Percentiles rank a stretch among this genome's conserved stretches.
Conservation (phyloP, 2,329 filamentous ascomycete genomes). For the Colletotrichum sp. region DNA sequence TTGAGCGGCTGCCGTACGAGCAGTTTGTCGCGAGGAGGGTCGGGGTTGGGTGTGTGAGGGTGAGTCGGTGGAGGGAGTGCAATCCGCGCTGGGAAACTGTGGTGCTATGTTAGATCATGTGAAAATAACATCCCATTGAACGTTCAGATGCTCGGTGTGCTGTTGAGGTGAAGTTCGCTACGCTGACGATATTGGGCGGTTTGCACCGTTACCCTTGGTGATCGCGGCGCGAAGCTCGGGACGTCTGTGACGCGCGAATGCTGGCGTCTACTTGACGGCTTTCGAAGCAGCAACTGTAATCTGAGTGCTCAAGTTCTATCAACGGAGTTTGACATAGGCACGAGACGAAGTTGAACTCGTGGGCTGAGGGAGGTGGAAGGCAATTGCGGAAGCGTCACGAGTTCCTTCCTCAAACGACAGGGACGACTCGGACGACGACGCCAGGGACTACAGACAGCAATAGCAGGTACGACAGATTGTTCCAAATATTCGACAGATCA, state of each 20-base stretch:
- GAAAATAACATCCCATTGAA: not conserved
- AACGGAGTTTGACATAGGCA: not conserved
- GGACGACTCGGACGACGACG: no score
- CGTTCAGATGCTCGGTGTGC: not conserved
- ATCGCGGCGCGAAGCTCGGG: not conserved
- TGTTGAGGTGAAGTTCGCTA: not conserved
- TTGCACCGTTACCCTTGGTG: not conserved
- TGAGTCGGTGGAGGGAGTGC: not conserved
- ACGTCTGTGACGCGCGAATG: not conserved
- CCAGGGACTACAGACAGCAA: no score
- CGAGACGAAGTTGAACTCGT: not conserved
- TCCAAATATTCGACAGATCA: no score
- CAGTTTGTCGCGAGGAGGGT: not conserved
- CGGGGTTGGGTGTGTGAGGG: not conserved
- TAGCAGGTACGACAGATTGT: no score
- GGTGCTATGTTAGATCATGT: not conserved
- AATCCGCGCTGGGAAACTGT: not conserved
- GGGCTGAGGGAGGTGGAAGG: not conserved
- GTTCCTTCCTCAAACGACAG: not conserved
- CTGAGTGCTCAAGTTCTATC: fast-evolving
- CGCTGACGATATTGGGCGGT: not conserved
- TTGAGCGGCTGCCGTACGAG: not conserved
- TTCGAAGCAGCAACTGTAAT: not conserved
- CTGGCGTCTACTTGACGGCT: not conserved
- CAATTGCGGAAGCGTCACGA: not conserved